Base-by-base conservation (phyloP, 345 rosid genomes). In the Clausena lansium region DNA sequence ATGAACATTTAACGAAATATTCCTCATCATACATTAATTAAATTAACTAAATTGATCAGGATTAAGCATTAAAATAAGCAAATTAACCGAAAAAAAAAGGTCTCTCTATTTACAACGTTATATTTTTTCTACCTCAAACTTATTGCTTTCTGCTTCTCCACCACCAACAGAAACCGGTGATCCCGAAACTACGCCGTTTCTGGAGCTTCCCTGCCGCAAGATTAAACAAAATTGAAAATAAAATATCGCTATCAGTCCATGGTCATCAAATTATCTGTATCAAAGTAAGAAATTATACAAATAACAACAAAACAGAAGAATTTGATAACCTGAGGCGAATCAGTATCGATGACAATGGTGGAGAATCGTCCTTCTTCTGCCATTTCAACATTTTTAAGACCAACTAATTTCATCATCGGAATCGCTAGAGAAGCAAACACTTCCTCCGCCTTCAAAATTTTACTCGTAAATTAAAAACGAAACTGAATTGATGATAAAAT, bases 391-490 rank as follows among this genome's bases (percentile, higher is more conserved):
- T 90, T 88, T 78, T 89, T 87, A 72, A 89, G 64, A 5, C 92
- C 93, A 76, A 91, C 92, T 15, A 91, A 83, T 86, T 85, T 89
- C 83, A 87, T 88, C 88, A 89, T 84, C 59, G 90, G 92, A 81
- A 82, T 77, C 76, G 90, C 92, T 75, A 88, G 64, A 52, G 92
- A 88, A 13, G 82, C 80, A 65, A 91, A 87, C 67, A 89, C 91
- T 67, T 85, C 90, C 60, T 81, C 83, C 63, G 87, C 87, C 91
- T 91, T 68, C 1, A 64, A 81, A 79, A 38, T 10, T 28, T 32
- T n/a, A 8, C 14, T 72, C 27, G 10, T 19, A 57, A 75, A 63
- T 54, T 17, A 64, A 11, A 8, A 32, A 75, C 8, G 30, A 7
- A 50, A n/a, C 4, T 27, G 63, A 65, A 73, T 62, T 71, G 28